Conservation (phyloP, 2,329 filamentous ascomycete genomes). For the Waltergamsia citrina region DNA sequence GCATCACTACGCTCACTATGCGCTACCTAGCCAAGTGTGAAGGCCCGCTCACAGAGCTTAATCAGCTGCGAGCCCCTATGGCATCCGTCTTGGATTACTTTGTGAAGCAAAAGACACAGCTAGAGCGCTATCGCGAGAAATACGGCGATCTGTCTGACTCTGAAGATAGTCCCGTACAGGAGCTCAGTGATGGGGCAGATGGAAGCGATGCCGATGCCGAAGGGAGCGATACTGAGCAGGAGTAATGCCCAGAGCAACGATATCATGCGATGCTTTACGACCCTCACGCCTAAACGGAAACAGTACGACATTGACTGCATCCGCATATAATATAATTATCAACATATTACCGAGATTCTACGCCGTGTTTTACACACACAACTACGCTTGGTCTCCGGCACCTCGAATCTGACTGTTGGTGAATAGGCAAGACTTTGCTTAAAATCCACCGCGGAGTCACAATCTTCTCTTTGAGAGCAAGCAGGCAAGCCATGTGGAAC, state of each 20-base stretch:
- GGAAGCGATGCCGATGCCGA: conserved; percentile 11
- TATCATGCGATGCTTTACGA: conserved; percentile 19
- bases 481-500: no score
- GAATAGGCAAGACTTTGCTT: no score
- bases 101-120: conserved; percentile 50
- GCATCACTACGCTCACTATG: conserved; percentile 67
- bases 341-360: no score
- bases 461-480: no score
- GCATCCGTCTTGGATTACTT: conserved; percentile 56
- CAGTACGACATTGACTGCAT: background rate
- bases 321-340: background rate
- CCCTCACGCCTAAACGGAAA: background rate
- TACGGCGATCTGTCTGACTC: conserved; percentile 32
- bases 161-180: conserved; percentile 6
- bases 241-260: conserved; percentile 14
- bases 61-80: conserved; percentile 73
- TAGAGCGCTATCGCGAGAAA: conserved; percentile 48
- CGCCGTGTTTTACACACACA: no score
- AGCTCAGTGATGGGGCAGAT: conserved; percentile 13
- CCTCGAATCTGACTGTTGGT: no score
- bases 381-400: no score
- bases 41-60: conserved; percentile 49
- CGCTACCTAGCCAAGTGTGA: conserved; percentile 71
- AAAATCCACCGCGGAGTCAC: no score
- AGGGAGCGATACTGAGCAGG: conserved; percentile 19